Conservation (phyloP, 352 stramenopile genomes). For the Globisporangium radiosum region DNA sequence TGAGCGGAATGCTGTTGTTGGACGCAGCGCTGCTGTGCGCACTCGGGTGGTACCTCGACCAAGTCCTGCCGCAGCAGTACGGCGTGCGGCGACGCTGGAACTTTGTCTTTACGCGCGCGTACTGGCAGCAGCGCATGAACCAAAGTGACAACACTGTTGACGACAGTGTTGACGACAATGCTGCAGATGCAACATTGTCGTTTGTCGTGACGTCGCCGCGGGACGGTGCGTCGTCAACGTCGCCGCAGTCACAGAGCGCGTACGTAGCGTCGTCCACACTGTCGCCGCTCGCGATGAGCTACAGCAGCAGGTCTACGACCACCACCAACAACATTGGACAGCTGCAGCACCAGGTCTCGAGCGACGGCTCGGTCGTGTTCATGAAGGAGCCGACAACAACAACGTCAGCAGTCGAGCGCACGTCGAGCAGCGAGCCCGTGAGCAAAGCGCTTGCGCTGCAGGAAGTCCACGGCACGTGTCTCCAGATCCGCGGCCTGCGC, state of each 20-base stretch:
- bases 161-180: no score
- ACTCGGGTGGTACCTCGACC: slow-evolving; percentile 89
- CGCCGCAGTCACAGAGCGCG: slow-evolving; percentile 16
- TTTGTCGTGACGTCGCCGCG: slow-evolving; percentile 5
- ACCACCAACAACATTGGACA: not conserved
- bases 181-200: not conserved
- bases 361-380: slow-evolving; percentile 24
- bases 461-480: slow-evolving; percentile 30
- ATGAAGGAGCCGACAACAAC: slow-evolving; percentile 9
- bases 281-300: slow-evolving; percentile 1
- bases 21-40: slow-evolving; percentile 80
- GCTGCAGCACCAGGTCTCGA: slow-evolving; percentile 24
- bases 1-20: slow-evolving; percentile 59
- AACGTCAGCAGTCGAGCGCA: not conserved
- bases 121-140: slow-evolving; percentile 17
- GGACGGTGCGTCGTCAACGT: slow-evolving; percentile 2
- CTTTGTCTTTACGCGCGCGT: slow-evolving; percentile 69
- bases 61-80: slow-evolving; percentile 89
- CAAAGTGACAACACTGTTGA: no score
- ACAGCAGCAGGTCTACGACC: slow-evolving; percentile 1
- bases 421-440: slow-evolving; percentile 31
- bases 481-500: slow-evolving; percentile 39
- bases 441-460: slow-evolving; percentile 31
- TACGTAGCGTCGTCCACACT: slow-evolving; percentile 7
- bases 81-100: slow-evolving; percentile 86